Percentiles rank a stretch among this genome's conserved stretches.
Evolutionary conservation across 1,284 basidiomycete genomes (phyloP).

Genomic region (Chalciporus sp.): DNA sequence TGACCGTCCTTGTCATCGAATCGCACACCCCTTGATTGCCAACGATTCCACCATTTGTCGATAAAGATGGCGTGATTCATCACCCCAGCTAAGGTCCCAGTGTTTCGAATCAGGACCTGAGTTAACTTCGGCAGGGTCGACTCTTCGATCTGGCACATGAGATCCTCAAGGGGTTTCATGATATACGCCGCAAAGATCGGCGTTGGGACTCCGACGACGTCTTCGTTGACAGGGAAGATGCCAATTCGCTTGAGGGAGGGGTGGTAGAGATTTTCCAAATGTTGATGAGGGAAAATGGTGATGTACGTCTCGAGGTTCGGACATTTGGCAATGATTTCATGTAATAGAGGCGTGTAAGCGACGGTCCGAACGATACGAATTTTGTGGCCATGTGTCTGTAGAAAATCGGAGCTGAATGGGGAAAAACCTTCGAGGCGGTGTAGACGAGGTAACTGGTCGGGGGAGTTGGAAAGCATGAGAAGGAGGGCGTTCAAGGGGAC

Average conservation of each 20-base stretch:
- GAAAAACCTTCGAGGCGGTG: conserved; percentile 44
- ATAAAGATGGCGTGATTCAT: conserved; percentile 36
- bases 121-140: conserved; percentile 39
- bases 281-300: conserved; percentile 40
- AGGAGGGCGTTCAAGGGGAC: conserved; percentile 43
- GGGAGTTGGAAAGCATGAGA: conserved; percentile 35
- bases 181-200: conserved; percentile 36
- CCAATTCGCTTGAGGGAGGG: conserved; percentile 34
- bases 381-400: conserved; percentile 43
- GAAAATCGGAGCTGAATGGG: conserved; percentile 41
- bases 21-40: conserved; percentile 38
- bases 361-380: conserved; percentile 41
- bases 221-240: conserved; percentile 36
- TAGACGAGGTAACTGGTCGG: conserved; percentile 40
- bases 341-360: conserved; percentile 34
- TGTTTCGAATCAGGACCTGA: conserved; percentile 42
- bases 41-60: conserved; percentile 39
- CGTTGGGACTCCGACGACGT: conserved; percentile 29
- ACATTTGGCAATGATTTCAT: conserved; percentile 38
- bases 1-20: conserved; percentile 43
- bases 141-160: conserved; percentile 40
- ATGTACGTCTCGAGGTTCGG: conserved; percentile 41
- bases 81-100: conserved; percentile 39
- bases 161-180: conserved; percentile 41
- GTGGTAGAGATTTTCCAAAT: conserved; percentile 31